A percentile compares a stretch with the other conserved stretches of the same genome.
phyloP scores from a whole-genome alignment of 805 yeast genomes.

The Pichia manshurica region DNA sequence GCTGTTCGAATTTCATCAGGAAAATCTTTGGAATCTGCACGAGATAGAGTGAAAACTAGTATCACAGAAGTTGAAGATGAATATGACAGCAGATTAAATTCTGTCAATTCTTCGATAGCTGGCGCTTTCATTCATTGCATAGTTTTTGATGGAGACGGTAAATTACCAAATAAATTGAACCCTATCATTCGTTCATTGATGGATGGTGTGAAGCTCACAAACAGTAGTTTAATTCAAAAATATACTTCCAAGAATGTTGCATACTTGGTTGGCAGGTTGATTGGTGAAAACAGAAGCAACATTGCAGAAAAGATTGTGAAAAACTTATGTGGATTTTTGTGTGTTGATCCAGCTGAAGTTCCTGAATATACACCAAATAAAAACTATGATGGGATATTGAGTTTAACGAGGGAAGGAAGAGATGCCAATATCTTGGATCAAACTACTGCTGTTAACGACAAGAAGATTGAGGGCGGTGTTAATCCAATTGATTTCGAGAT shows the following conservation, averaged over 20 bases:
- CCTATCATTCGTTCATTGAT: slow-evolving; percentile 84
- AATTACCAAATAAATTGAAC: slow-evolving; percentile 81
- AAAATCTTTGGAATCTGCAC: slow-evolving; percentile 73
- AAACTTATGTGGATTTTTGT: slow-evolving; percentile 84
- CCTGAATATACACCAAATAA: slow-evolving; percentile 80
- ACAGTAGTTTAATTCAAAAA: slow-evolving; percentile 55
- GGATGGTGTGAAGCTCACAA: slow-evolving; percentile 86
- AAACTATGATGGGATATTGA: slow-evolving; percentile 52
- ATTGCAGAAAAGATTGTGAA: slow-evolving; percentile 86
- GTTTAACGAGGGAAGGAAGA: slow-evolving; percentile 75
- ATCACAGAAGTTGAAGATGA: slow-evolving; percentile 62
- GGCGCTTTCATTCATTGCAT: slow-evolving; percentile 42
- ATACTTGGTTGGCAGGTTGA: slow-evolving; percentile 54
- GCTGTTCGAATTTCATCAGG: slow-evolving; percentile 64
- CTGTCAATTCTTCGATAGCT: slow-evolving; percentile 71
- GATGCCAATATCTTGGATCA: slow-evolving; percentile 32
- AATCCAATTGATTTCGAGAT: slow-evolving; percentile 44
- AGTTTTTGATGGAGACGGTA: slow-evolving; percentile 42
- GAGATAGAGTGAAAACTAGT: slow-evolving; percentile 57
- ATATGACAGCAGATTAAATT: slow-evolving; percentile 42
- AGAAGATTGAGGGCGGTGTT: background rate
- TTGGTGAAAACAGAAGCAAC: slow-evolving; percentile 50
- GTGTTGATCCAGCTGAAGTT: slow-evolving; percentile 93
- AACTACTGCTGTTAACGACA: background rate
- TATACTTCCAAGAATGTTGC: slow-evolving; percentile 69